Evolutionary conservation across 2,329 filamentous ascomycete genomes (phyloP).

Genomic region (Seiridium unicorne): DNA sequence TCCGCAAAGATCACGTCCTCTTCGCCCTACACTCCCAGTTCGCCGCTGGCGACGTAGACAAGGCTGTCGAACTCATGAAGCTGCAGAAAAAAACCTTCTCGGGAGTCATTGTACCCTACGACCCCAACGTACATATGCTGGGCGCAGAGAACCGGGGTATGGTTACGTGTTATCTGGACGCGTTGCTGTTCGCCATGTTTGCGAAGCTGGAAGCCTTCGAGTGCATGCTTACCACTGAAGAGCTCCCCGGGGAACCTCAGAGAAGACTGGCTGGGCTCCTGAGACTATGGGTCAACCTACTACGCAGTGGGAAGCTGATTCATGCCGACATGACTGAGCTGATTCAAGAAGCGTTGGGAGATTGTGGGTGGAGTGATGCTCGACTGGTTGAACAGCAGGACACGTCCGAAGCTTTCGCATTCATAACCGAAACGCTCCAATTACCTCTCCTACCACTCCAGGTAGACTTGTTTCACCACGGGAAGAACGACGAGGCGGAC

Average conservation of each 20-base stretch:
- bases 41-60: slow-evolving; percentile 68
- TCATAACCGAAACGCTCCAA: slow-evolving; percentile 87
- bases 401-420: slow-evolving; percentile 91
- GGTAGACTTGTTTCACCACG: slow-evolving; percentile 92
- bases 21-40: slow-evolving; percentile 59
- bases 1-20: slow-evolving; percentile 56
- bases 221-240: slow-evolving; percentile 81
- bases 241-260: slow-evolving; percentile 60
- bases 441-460: slow-evolving; percentile 86
- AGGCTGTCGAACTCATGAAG: slow-evolving; percentile 72
- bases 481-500: slow-evolving; percentile 80
- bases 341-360: slow-evolving; percentile 77
- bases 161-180: slow-evolving; percentile 94
- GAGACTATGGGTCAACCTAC: slow-evolving; percentile 89
- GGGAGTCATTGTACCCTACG: slow-evolving; percentile 74
- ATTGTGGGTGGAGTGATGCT: slow-evolving; percentile 88
- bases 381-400: slow-evolving; percentile 81
- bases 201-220: slow-evolving; percentile 87
- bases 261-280: slow-evolving; percentile 75
- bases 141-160: slow-evolving; percentile 83
- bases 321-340: slow-evolving; percentile 80
- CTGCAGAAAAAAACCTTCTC: slow-evolving; percentile 79
- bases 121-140: slow-evolving; percentile 68
- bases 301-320: slow-evolving; percentile 82
- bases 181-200: slow-evolving; percentile 94